Percentiles rank a stretch among this genome's conserved stretches.
These are phyloP conservation scores for Alopecurus myosuroides DNA, from an alignment of 176 grass and related monocot species.

Conservation along the genomic window DNA sequence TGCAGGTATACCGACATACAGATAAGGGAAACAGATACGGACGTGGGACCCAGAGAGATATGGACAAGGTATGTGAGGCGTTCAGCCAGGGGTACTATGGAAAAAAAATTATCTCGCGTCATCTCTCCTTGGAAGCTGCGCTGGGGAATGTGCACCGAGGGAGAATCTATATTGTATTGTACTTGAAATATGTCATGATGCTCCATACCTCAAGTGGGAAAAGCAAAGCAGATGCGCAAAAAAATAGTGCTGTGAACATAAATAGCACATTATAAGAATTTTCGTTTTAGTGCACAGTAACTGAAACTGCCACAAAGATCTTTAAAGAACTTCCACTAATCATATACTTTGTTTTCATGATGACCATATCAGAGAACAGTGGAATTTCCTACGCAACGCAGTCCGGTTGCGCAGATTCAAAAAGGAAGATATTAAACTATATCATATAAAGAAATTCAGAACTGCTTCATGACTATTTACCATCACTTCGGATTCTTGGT, in stretches of 20 bases:
- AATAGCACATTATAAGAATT: not conserved
- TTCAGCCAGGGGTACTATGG: too few relatives aligned
- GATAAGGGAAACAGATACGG: too few relatives aligned
- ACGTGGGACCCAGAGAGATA: too few relatives aligned
- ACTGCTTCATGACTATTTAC: slow-evolving; percentile 38
- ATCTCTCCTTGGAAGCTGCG: too few relatives aligned
- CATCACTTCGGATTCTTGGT: slow-evolving; percentile 76
- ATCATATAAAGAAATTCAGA: slow-evolving; percentile 3
- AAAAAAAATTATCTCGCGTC: too few relatives aligned
- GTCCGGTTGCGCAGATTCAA: slow-evolving; percentile 6
- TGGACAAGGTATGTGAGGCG: too few relatives aligned
- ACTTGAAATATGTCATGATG: not conserved
- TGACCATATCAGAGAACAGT: not conserved
- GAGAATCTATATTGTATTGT: too few relatives aligned
- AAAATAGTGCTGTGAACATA: slow-evolving; percentile 1
- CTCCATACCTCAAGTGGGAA: not conserved
- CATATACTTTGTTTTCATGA: not conserved
- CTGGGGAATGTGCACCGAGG: too few relatives aligned
- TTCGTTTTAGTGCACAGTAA: not conserved
- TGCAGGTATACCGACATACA: not conserved
- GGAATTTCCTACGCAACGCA: not conserved
- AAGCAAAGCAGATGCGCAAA: not conserved
- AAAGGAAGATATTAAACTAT: slow-evolving; percentile 6
- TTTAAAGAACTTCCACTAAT: not conserved
- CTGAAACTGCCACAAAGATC: not conserved